Conservation (phyloP, 192 early-diverging fungal genomes). For the Mortierella hygrophila region DNA sequence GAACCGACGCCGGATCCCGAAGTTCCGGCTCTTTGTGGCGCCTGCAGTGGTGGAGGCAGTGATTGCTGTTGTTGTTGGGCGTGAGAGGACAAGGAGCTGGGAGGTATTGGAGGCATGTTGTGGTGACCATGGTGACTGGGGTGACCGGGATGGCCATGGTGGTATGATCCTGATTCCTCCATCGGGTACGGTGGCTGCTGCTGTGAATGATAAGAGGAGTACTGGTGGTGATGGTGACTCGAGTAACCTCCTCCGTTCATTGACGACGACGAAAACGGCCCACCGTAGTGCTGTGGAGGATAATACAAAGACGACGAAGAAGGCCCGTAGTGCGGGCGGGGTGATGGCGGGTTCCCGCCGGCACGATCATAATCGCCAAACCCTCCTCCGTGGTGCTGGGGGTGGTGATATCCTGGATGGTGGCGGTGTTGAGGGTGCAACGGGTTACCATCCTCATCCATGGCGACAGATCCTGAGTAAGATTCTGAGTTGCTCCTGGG, state of each 20-base stretch:
- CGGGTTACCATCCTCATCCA: constrained; percentile 22
- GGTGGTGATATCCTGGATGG: not conserved
- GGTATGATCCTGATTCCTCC: not conserved
- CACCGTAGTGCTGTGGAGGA: not conserved
- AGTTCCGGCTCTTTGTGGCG: not conserved
- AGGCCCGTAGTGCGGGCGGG: not conserved
- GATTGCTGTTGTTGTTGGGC: not conserved
- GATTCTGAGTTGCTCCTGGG: constrained; percentile 8
- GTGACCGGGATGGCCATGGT: not conserved
- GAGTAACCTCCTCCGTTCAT: not conserved
- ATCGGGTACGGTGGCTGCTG: not conserved
- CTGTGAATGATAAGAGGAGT: not conserved
- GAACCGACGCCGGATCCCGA: not conserved
- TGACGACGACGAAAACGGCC: not conserved
- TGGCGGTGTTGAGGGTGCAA: not conserved
- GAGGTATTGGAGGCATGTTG: not conserved
- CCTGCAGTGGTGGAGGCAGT: not conserved
- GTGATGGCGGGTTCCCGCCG: not conserved
- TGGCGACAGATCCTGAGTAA: constrained; percentile 3
- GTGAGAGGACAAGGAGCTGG: not conserved
- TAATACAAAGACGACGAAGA: not conserved
- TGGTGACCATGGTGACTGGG: not conserved
- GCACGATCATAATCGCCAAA: not conserved
- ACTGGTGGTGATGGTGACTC: constrained; percentile 6
- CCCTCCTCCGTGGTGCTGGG: not conserved